These are phyloP conservation scores for Macadamia tetraphylla DNA, from an alignment of 164 flowering plant species.

Conservation along the genomic window DNA sequence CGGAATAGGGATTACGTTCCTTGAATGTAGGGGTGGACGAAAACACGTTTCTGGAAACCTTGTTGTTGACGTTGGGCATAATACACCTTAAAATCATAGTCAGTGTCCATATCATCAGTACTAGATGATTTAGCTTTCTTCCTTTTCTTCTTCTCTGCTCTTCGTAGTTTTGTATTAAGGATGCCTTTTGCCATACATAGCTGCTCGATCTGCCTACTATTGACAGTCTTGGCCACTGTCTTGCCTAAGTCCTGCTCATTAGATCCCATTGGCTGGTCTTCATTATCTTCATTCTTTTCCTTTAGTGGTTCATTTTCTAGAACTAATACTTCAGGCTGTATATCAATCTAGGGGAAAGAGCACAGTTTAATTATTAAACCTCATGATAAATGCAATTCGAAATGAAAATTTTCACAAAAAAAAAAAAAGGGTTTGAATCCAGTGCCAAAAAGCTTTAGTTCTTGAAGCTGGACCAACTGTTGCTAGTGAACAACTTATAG, in stretches of 20 bases:
- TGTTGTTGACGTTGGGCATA: conserved; percentile 11
- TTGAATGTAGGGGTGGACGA: not conserved
- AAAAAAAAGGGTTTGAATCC: too few species aligned
- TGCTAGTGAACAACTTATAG: too few species aligned
- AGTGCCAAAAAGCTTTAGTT: too few species aligned
- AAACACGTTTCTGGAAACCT: too few species aligned
- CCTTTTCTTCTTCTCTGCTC: conserved; percentile 57
- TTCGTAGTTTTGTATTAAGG: conserved; percentile 55
- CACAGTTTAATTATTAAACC: too few species aligned
- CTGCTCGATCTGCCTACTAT: conserved; percentile 64
- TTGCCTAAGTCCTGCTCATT: conserved; percentile 33
- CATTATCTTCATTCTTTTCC: conserved; percentile 22
- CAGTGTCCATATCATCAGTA: conserved; percentile 29
- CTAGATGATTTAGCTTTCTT: conserved; percentile 47
- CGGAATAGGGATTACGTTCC: conserved; percentile 13
- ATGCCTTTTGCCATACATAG: conserved; percentile 79
- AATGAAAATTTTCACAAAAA: too few species aligned
- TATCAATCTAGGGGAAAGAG: conserved; percentile 30
- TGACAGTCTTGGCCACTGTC: conserved; percentile 23
- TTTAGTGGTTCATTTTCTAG: conserved; percentile 13
- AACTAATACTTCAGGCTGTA: conserved; percentile 17
- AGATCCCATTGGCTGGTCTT: conserved; percentile 47
- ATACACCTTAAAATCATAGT: conserved; percentile 85
- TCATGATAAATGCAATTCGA: too few species aligned
- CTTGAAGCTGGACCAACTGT: too few species aligned